Percentiles rank a stretch among this genome's conserved stretches.
Conservation (phyloP, 257 asterid genomes). For the Gentiana dahurica region DNA sequence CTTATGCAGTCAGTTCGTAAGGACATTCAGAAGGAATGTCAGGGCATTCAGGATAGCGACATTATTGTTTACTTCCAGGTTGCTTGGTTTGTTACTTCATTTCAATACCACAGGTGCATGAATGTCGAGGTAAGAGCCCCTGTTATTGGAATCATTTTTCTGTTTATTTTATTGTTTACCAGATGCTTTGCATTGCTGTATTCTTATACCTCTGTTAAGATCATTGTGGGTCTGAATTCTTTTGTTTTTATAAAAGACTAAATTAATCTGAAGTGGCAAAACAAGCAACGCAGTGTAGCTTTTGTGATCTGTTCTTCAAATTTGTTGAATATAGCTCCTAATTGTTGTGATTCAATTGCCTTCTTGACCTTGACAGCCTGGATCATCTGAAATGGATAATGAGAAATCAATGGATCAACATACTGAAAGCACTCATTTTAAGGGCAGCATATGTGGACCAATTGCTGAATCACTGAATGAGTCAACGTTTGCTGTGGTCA, state of each 20-base stretch:
- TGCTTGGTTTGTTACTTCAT: constrained; percentile 74
- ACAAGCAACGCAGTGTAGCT: too few species aligned
- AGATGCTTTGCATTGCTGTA: too few species aligned
- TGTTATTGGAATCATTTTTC: too few species aligned
- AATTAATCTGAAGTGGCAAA: too few species aligned
- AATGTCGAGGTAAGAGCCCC: constrained; percentile 39
- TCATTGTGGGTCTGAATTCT: too few species aligned
- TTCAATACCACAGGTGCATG: constrained; percentile 65
- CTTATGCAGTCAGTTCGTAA: constrained; percentile 79
- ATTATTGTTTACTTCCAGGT: constrained; percentile 62
- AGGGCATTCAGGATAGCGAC: constrained; percentile 59
- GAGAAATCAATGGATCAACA: constrained; percentile 24
- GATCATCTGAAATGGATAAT: constrained; percentile 26
- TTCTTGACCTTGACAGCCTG: constrained; percentile 39
- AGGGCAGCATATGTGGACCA: constrained; percentile 87
- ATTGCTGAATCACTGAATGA: constrained; percentile 79
- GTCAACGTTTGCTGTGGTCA: constrained; percentile 71
- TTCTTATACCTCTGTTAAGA: too few species aligned
- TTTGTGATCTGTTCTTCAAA: too few species aligned
- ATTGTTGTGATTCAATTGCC: neutral
- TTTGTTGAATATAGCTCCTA: constrained; percentile 3
- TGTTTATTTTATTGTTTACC: too few species aligned
- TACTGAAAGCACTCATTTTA: constrained; percentile 36
- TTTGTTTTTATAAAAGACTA: too few species aligned
- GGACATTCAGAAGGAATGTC: constrained; percentile 79